These are phyloP conservation scores for Fusarium sp. DNA, from an alignment of 2,329 filamentous ascomycete species.

Conservation along the genomic window DNA sequence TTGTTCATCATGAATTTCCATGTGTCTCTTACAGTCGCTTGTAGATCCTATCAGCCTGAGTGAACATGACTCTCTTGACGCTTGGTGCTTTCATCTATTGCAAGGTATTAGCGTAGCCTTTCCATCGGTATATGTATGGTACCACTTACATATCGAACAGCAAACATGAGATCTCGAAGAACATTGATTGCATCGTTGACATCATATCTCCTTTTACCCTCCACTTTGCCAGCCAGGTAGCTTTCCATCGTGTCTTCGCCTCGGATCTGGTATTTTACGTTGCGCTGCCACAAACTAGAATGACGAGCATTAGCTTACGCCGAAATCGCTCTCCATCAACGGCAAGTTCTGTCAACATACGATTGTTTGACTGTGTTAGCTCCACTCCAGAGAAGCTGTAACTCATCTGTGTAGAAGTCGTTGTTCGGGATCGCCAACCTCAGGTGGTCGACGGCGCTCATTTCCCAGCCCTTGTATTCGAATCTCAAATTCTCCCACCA, in stretches of 20 bases:
- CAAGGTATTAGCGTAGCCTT: neutral
- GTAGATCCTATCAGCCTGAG: neutral
- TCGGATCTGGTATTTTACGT: neutral
- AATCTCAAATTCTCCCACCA: neutral
- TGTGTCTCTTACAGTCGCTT: neutral
- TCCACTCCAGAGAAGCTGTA: neutral
- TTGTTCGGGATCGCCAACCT: neutral
- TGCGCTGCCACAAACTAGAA: neutral
- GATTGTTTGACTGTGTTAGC: neutral
- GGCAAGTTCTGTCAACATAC: neutral
- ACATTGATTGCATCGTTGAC: conserved; percentile 2
- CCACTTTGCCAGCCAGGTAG: neutral
- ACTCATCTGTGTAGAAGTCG: neutral
- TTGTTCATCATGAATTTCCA: no score
- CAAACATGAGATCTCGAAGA: conserved; percentile 2
- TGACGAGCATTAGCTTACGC: no score
- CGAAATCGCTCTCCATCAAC: no score
- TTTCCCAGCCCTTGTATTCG: neutral
- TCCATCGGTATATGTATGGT: no score
- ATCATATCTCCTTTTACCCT: neutral
- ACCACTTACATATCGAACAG: neutral
- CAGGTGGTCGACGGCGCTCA: neutral
- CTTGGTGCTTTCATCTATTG: neutral
- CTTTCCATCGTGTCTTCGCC: neutral
- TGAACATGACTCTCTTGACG: neutral